Conservation (phyloP, 2,329 filamentous ascomycete genomes). For the Fusarium illudens region DNA sequence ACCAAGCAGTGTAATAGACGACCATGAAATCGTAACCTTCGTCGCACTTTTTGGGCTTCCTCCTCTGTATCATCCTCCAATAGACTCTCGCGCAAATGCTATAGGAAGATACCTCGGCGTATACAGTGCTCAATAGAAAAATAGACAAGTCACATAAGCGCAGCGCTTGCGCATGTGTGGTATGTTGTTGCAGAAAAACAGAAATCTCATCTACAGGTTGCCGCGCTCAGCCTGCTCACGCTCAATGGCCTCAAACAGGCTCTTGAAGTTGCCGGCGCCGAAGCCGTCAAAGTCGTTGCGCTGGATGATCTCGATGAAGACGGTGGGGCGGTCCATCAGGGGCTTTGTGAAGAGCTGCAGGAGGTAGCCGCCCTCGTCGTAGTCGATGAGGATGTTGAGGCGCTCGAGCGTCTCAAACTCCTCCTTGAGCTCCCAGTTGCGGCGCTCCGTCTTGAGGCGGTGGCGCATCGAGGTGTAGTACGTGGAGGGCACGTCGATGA, state of each 20-base stretch:
- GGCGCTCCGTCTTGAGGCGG: constrained; percentile 71
- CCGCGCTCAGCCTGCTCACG: constrained; percentile 87
- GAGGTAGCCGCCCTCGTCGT: constrained; percentile 90
- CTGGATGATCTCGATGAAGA: constrained; percentile 97
- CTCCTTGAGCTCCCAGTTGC: constrained; percentile 74
- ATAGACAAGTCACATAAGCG: neutral
- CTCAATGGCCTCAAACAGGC: constrained; percentile 93
- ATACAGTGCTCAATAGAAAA: neutral
- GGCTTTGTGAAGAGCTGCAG: constrained; percentile 83
- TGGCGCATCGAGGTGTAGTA: constrained; percentile 84
- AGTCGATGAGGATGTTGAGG: constrained; percentile 91
- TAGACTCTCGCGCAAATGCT: constrained; percentile 1
- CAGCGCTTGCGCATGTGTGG: constrained; percentile 1
- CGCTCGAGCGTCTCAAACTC: constrained; percentile 79
- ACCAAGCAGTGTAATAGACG: constrained; percentile 15
- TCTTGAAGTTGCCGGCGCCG: constrained; percentile 95
- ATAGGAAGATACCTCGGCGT: neutral
- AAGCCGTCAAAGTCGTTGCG: constrained; percentile 90
- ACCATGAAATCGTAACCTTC: constrained; percentile 17
- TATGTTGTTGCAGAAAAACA: neutral
- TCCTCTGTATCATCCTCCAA: neutral
- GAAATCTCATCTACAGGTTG: constrained; percentile 67
- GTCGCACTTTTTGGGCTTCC: constrained; percentile 15
- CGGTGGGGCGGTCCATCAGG: constrained; percentile 91
- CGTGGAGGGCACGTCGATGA: constrained; percentile 86